Conservation (phyloP, 148 eudicot species). For the Chenopodium berlandieri region DNA sequence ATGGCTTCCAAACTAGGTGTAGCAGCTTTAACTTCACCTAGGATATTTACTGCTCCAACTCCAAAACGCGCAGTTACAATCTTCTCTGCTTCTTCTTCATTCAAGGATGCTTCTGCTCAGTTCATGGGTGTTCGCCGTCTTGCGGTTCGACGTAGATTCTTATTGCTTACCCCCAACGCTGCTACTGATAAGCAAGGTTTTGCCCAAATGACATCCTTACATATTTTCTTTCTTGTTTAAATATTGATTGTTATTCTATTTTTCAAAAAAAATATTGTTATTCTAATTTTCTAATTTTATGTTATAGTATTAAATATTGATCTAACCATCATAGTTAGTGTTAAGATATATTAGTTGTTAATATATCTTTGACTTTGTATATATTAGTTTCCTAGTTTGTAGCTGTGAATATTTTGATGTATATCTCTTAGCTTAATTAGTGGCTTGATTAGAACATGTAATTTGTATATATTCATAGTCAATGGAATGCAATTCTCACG, state of each 20-base stretch:
- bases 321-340: not conserved
- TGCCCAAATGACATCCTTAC: not conserved
- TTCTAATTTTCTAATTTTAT: not conserved
- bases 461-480: no score
- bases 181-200: conserved; percentile 80
- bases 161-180: conserved; percentile 57
- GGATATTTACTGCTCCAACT: conserved; percentile 40
- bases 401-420: no score
- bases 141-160: conserved; percentile 34
- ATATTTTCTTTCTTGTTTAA: not conserved
- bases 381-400: no score
- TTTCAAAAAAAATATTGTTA: not conserved
- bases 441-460: no score
- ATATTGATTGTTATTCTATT: not conserved
- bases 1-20: conserved; percentile 77
- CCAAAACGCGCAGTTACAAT: conserved; percentile 38
- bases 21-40: conserved; percentile 43
- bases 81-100: conserved; percentile 30
- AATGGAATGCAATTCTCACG: no score
- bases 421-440: no score
- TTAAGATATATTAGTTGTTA: no score
- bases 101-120: conserved; percentile 40
- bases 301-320: no score
- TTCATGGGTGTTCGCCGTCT: conserved; percentile 34
- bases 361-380: no score